Conservation (phyloP, 2,329 filamentous ascomycete species). For the Paraphaeosphaeria sporulosa region DNA sequence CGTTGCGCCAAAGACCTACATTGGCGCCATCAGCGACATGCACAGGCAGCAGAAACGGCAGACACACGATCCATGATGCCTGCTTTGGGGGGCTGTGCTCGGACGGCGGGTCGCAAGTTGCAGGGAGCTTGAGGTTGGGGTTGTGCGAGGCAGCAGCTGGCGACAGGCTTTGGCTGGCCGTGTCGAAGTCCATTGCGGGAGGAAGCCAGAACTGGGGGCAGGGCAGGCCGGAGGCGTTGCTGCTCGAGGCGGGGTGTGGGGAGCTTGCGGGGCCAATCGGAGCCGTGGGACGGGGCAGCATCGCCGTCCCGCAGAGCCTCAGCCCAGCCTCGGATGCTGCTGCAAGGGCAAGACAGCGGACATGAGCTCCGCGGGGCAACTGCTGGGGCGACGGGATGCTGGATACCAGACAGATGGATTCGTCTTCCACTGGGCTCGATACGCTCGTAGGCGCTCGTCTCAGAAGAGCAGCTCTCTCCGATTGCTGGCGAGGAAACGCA, state of each 20-base stretch:
- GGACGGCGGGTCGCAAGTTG: slow-evolving; percentile 85
- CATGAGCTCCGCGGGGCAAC: no score
- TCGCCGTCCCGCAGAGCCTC: slow-evolving; percentile 23
- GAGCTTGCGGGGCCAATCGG: slow-evolving; percentile 38
- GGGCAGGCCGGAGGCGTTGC: slow-evolving; percentile 20
- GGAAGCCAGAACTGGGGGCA: slow-evolving; percentile 7
- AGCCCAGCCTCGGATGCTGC: slow-evolving; percentile 21
- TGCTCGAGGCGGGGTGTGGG: slow-evolving; percentile 31
- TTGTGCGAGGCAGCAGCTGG: slow-evolving; percentile 43
- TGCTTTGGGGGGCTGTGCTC: slow-evolving; percentile 73
- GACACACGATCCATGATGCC: slow-evolving; percentile 85
- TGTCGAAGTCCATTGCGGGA: slow-evolving; percentile 45
- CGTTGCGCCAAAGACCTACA: slow-evolving; percentile 86
- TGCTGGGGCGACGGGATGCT: background rate
- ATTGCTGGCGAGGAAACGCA: slow-evolving; percentile 38
- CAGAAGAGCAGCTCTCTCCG: slow-evolving; percentile 25
- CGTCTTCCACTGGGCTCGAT: background rate
- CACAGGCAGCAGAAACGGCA: background rate
- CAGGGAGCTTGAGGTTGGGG: slow-evolving; percentile 69
- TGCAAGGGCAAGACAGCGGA: background rate
- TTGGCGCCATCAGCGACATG: slow-evolving; percentile 13
- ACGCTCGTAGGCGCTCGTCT: background rate
- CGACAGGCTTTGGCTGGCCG: slow-evolving; percentile 46
- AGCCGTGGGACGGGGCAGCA: slow-evolving; percentile 14
- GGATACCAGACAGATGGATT: background rate